Percentiles rank a stretch among this genome's conserved stretches.
Evolutionary conservation across 495 filamentous ascomycete species (phyloP).

Genomic region (Cryomyces minteri): DNA sequence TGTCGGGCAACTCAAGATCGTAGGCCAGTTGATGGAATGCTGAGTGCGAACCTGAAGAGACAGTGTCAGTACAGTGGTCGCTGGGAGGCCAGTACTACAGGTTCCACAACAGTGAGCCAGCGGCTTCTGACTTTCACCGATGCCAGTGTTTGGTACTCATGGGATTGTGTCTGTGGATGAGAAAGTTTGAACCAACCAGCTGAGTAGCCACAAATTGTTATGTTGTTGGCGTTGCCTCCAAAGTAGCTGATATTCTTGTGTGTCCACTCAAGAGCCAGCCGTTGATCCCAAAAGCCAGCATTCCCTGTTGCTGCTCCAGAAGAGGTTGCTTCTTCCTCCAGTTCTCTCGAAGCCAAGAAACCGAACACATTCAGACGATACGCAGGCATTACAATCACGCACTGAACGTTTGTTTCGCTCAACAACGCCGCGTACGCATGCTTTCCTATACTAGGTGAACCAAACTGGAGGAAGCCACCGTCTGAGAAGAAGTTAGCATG

Average conservation of each 20-base stretch:
- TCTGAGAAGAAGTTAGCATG: constrained; percentile 11
- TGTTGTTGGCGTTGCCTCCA: constrained; percentile 18
- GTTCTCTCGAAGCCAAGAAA: constrained; percentile 17
- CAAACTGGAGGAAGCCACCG: constrained; percentile 40
- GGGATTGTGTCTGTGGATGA: not conserved
- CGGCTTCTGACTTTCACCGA: too few species aligned
- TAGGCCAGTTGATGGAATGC: constrained; percentile 38
- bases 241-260: constrained; percentile 19
- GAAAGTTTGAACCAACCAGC: constrained; percentile 7
- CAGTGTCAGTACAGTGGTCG: constrained; percentile 9
- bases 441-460: constrained; percentile 24
- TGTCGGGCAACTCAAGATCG: constrained; percentile 28
- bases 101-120: not conserved
- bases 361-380: constrained; percentile 24
- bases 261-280: constrained; percentile 23
- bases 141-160: too few species aligned
- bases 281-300: constrained; percentile 23
- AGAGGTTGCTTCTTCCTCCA: constrained; percentile 8
- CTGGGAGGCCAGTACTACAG: constrained; percentile 6
- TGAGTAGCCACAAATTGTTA: constrained; percentile 22
- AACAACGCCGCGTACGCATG: constrained; percentile 9
- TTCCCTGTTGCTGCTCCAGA: constrained; percentile 12
- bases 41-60: constrained; percentile 12
- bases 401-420: constrained; percentile 14
- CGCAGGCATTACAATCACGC: constrained; percentile 18